phyloP scores from a whole-genome alignment of 179 eudicot species.

The Silene vulgaris region DNA sequence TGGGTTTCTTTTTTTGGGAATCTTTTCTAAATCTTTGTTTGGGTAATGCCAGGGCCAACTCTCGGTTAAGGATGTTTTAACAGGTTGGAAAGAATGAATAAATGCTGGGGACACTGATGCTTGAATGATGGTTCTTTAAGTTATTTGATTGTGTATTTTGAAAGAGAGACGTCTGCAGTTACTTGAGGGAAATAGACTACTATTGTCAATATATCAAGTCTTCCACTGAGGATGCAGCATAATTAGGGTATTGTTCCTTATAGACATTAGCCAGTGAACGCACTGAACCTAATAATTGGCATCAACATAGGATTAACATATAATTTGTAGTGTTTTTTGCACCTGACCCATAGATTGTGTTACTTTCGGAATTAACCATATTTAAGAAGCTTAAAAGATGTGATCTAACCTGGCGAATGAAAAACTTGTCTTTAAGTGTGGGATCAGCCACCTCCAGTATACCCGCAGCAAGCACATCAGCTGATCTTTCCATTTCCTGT shows the following conservation, averaged over 20 bases:
- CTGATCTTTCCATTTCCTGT: conserved; percentile 97
- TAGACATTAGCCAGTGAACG: background rate
- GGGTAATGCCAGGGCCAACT: background rate
- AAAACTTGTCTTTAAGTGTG: conserved; percentile 75
- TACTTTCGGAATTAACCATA: background rate
- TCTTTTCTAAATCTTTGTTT: background rate
- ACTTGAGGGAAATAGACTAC: background rate
- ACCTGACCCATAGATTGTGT: background rate
- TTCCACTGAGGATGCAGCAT: background rate
- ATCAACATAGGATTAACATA: background rate
- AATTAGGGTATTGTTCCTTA: conserved; percentile 2
- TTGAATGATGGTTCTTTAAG: background rate
- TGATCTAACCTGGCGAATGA: conserved; percentile 80
- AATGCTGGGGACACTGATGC: conserved; percentile 4
- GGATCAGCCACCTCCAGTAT: conserved; percentile 92
- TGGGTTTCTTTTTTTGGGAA: background rate
- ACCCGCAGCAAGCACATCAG: conserved; percentile 99
- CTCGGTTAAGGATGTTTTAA: background rate
- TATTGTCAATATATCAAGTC: background rate
- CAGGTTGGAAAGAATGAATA: conserved; percentile 5
- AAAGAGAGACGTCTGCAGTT: background rate
- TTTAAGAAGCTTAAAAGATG: background rate
- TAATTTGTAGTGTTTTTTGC: background rate
- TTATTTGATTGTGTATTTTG: background rate
- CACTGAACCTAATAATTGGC: background rate